phyloP scores from a whole-genome alignment of 2,329 filamentous ascomycete species.

The Scytalidium lignicola region DNA sequence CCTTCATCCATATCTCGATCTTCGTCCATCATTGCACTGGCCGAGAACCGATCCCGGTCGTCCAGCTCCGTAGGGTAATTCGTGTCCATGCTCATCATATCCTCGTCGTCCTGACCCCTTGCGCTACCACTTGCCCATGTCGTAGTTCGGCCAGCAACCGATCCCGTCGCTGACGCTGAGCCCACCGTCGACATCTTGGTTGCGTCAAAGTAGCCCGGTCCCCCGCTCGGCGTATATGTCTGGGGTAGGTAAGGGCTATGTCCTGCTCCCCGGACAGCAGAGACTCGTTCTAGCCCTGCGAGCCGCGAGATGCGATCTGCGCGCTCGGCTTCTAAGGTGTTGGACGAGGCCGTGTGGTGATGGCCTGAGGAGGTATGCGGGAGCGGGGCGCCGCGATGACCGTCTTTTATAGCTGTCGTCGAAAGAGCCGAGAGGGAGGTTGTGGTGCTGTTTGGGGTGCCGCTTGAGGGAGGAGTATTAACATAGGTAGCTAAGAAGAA shows the following conservation, averaged over 20 bases:
- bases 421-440: slow-evolving; percentile 89
- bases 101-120: slow-evolving; percentile 47
- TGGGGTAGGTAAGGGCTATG: slow-evolving; percentile 28
- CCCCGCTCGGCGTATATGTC: slow-evolving; percentile 22
- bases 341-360: slow-evolving; percentile 56
- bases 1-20: slow-evolving; percentile 31
- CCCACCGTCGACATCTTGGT: slow-evolving; percentile 88
- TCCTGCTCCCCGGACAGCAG: slow-evolving; percentile 55
- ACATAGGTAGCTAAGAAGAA: slow-evolving; percentile 12
- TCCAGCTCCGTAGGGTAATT: slow-evolving; percentile 48
- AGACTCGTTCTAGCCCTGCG: slow-evolving; percentile 83
- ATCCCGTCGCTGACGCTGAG: slow-evolving; percentile 81
- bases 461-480: slow-evolving; percentile 44
- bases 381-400: slow-evolving; percentile 76
- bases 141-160: slow-evolving; percentile 57
- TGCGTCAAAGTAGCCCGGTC: slow-evolving; percentile 73
- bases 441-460: slow-evolving; percentile 87
- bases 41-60: slow-evolving; percentile 34
- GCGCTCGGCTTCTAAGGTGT: slow-evolving; percentile 82
- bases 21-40: slow-evolving; percentile 35
- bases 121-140: slow-evolving; percentile 61
- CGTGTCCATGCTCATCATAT: slow-evolving; percentile 62
- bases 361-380: slow-evolving; percentile 52
- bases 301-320: slow-evolving; percentile 93
- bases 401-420: slow-evolving; percentile 94